A percentile compares a stretch with the other conserved stretches of the same genome.
These are phyloP conservation scores for Aurantiochytrium sp. DNA, from an alignment of 108 stramenopile genomes.

Conservation along the genomic window DNA sequence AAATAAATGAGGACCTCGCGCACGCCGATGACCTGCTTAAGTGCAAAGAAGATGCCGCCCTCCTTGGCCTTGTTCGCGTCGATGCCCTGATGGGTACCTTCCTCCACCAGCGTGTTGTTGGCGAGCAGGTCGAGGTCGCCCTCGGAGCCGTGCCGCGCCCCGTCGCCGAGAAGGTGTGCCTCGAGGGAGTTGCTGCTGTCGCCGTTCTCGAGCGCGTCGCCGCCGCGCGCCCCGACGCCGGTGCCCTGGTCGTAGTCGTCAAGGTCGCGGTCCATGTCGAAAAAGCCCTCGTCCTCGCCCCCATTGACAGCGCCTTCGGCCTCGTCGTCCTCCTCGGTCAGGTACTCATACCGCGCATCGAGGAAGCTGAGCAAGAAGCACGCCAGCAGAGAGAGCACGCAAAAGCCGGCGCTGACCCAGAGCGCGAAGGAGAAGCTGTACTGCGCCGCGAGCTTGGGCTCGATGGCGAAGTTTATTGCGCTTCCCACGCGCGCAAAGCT, in stretches of 20 bases:
- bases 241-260: background rate
- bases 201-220: too few relatives aligned
- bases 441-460: background rate
- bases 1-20: conserved; percentile 13
- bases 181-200: too few relatives aligned
- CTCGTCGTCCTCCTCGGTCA: background rate
- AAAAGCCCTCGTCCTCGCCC: background rate
- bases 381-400: background rate
- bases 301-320: background rate
- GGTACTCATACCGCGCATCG: background rate
- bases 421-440: conserved; percentile 1
- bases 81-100: background rate
- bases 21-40: background rate
- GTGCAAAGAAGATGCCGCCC: background rate
- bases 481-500: conserved; percentile 33
- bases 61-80: background rate
- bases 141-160: background rate
- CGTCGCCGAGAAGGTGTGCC: too few relatives aligned
- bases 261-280: background rate
- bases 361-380: conserved; percentile 2
- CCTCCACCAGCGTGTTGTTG: background rate
- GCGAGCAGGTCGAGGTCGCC: background rate
- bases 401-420: conserved; percentile 12
- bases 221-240: too few relatives aligned
- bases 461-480: conserved; percentile 33